Evolutionary conservation across 2,329 filamentous ascomycete species (phyloP).

Genomic region (Arthrinium puccinioides): DNA sequence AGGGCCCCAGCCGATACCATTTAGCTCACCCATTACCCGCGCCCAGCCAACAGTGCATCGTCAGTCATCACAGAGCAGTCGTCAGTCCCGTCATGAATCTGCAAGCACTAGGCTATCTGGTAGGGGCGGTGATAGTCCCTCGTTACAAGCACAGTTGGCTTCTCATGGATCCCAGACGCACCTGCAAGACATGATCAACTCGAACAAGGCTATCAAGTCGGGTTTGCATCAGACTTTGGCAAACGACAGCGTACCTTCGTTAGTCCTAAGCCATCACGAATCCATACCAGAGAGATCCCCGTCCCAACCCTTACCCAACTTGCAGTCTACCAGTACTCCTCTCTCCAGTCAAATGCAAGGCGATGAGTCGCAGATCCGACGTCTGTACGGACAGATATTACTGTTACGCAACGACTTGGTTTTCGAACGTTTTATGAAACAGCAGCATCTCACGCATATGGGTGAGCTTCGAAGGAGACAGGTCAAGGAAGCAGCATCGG

Average conservation of each 20-base stretch:
- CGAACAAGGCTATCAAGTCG: slow-evolving; percentile 51
- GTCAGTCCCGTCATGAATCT: slow-evolving; percentile 41
- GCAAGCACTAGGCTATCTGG: slow-evolving; percentile 32
- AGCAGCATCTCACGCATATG: slow-evolving; percentile 76
- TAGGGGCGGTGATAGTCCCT: slow-evolving; percentile 52
- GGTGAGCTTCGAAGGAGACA: slow-evolving; percentile 69
- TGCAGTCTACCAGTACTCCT: slow-evolving; percentile 17
- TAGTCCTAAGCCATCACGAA: slow-evolving; percentile 44
- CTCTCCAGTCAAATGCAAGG: slow-evolving; percentile 13
- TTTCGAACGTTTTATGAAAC: slow-evolving; percentile 77
- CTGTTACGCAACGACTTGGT: slow-evolving; percentile 73
- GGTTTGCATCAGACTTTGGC: slow-evolving; percentile 46
- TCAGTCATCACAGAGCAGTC: slow-evolving; percentile 43
- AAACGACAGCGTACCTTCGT: slow-evolving; percentile 51
- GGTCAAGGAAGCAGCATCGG: slow-evolving; percentile 68
- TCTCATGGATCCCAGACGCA: slow-evolving; percentile 45
- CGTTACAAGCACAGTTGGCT: slow-evolving; percentile 43
- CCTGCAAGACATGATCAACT: slow-evolving; percentile 52
- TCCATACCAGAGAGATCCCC: slow-evolving; percentile 33
- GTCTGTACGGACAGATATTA: slow-evolving; percentile 67
- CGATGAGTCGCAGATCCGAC: slow-evolving; percentile 27
- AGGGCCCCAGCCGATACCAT: slow-evolving; percentile 44
- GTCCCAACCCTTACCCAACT: no score
- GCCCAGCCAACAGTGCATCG: slow-evolving; percentile 30
- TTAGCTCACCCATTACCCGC: slow-evolving; percentile 32